phyloP scores from a whole-genome alignment of 257 asterid genomes.

The Solanum pennellii region DNA sequence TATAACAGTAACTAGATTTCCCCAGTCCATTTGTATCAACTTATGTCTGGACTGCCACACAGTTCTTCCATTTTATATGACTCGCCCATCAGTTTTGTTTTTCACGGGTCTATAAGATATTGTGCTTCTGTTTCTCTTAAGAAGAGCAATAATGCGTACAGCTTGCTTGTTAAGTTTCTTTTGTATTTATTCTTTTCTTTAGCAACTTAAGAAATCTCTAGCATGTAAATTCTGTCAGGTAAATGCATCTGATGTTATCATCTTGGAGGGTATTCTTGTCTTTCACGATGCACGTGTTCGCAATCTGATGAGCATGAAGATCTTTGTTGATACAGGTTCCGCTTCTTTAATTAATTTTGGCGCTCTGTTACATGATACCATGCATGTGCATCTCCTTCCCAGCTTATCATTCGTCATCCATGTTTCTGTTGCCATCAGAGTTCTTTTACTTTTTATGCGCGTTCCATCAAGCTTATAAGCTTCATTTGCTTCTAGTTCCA shows the following conservation, averaged over 20 bases:
- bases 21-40: background rate
- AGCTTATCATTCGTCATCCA: background rate
- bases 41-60: background rate
- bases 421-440: background rate
- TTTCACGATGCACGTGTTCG: slow-evolving; percentile 94
- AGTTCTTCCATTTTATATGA: background rate
- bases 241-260: slow-evolving; percentile 95
- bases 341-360: slow-evolving; percentile 7
- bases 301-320: slow-evolving; percentile 92
- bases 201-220: background rate
- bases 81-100: background rate
- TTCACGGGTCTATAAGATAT: background rate
- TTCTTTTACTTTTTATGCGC: background rate
- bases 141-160: background rate
- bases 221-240: slow-evolving; percentile 36
- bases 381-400: background rate
- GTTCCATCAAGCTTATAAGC: background rate
- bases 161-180: background rate
- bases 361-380: background rate
- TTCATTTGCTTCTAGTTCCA: background rate
- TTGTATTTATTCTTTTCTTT: background rate
- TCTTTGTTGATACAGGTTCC: slow-evolving; percentile 92
- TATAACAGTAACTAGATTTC: background rate
- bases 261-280: slow-evolving; percentile 94
- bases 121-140: background rate